These are phyloP conservation scores for Rosa multiflora DNA, from an alignment of 306 rosid genomes.

Conservation along the genomic window DNA sequence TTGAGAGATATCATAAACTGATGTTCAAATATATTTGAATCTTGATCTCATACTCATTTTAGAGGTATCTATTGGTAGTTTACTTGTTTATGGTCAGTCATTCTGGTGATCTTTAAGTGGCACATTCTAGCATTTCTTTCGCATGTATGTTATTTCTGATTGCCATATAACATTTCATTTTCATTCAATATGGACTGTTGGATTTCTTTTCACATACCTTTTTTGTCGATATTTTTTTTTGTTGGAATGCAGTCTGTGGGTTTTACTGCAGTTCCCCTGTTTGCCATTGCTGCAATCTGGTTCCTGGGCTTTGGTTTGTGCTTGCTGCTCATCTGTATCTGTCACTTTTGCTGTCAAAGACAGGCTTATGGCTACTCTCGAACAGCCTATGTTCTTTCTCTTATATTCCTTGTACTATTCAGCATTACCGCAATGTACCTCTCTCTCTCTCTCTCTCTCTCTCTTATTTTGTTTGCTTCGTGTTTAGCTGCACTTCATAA, in stretches of 20 bases:
- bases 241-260: conserved; percentile 48
- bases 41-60: not conserved
- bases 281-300: conserved; percentile 50
- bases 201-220: not conserved
- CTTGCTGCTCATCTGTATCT: conserved; percentile 34
- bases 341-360: conserved; percentile 35
- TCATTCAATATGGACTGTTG: conserved; percentile 12
- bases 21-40: not conserved
- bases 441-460: conserved; percentile 10
- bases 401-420: conserved; percentile 43
- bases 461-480: not conserved
- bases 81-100: not conserved
- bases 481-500: conserved; percentile 1
- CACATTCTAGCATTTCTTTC: not conserved
- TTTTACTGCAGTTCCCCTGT: conserved; percentile 54
- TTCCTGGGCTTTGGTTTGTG: conserved; percentile 46
- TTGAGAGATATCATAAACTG: not conserved
- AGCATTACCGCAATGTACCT: conserved; percentile 42
- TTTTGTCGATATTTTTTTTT: not conserved
- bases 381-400: conserved; percentile 43
- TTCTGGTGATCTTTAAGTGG: not conserved
- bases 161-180: not conserved
- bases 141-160: not conserved
- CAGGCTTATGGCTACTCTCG: conserved; percentile 40
- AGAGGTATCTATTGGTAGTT: not conserved